A percentile compares a stretch with the other conserved stretches of the same genome.
Conservation (phyloP, 2,329 filamentous ascomycete genomes). For the Fusarium sp. region DNA sequence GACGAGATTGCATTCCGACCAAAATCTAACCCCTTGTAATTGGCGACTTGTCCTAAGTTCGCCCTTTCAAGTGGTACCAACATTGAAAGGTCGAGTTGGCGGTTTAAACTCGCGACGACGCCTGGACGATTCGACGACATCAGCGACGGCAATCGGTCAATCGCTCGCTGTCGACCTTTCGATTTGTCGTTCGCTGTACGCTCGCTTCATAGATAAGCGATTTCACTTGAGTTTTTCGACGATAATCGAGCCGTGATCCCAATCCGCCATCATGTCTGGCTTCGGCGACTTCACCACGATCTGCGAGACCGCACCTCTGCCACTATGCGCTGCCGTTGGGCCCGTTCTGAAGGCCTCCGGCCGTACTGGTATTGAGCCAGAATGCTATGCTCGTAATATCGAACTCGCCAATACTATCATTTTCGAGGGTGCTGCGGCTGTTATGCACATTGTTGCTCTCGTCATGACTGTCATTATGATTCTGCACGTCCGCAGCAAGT, state of each 20-base stretch:
- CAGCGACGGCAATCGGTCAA: constrained; percentile 7
- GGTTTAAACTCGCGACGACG: constrained; percentile 4
- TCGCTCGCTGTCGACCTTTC: constrained; percentile 1
- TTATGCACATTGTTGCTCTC: constrained; percentile 91
- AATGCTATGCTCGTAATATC: constrained; percentile 94
- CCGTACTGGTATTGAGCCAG: constrained; percentile 82
- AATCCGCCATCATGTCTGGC: constrained; percentile 69
- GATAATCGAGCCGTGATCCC: not conserved
- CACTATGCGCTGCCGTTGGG: constrained; percentile 88
- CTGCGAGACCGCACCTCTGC: constrained; percentile 86
- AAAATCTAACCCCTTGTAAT: constrained; percentile 2
- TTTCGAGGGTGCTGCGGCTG: constrained; percentile 90
- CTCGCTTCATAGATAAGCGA: constrained; percentile 5
- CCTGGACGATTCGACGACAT: constrained; percentile 20
- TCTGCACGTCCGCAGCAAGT: constrained; percentile 94
- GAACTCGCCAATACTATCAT: constrained; percentile 98
- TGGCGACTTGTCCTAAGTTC: not conserved
- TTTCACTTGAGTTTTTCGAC: constrained; percentile 1
- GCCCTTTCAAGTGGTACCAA: constrained; percentile 18
- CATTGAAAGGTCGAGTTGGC: constrained; percentile 13
- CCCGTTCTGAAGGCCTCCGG: constrained; percentile 74
- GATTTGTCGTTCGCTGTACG: not conserved
- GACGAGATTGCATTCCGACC: constrained; percentile 35
- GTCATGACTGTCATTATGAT: constrained; percentile 98
- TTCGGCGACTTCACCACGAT: constrained; percentile 92